phyloP scores from a whole-genome alignment of 495 filamentous ascomycete species.

The Aspergillus panamensis region DNA sequence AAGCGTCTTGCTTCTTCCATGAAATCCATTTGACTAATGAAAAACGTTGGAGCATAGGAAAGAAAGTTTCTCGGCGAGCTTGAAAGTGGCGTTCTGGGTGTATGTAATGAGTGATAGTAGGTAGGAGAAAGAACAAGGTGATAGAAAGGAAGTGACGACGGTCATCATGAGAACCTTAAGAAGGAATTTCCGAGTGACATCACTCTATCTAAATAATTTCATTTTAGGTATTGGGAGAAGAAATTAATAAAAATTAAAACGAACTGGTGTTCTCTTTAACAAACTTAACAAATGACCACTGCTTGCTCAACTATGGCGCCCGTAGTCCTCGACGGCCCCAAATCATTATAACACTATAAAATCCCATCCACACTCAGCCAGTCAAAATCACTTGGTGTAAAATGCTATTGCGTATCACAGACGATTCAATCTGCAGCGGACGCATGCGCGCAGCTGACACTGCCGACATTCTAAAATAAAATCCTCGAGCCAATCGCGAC shows the following conservation, averaged over 20 bases:
- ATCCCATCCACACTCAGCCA: no score
- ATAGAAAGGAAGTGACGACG: background rate
- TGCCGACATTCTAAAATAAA: no score
- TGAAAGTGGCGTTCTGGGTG: background rate
- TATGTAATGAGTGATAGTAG: background rate
- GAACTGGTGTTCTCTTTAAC: no score
- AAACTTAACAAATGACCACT: no score
- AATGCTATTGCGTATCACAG: no score
- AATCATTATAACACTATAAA: no score
- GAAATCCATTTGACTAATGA: background rate
- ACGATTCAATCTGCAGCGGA: no score
- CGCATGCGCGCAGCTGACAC: no score
- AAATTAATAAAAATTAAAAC: background rate
- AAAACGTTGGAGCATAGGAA: background rate
- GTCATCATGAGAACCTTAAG: background rate
- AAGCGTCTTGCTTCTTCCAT: background rate
- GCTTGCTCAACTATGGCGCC: no score
- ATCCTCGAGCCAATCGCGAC: no score
- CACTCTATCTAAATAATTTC: background rate
- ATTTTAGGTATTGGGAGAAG: background rate
- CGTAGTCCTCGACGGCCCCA: no score
- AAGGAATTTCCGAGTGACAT: background rate
- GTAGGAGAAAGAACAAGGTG: background rate
- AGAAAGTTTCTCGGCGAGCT: background rate
- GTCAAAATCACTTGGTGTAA: no score